Base-by-base conservation (phyloP, 2,329 filamentous ascomycete genomes). In the Venturia oleaginea region DNA sequence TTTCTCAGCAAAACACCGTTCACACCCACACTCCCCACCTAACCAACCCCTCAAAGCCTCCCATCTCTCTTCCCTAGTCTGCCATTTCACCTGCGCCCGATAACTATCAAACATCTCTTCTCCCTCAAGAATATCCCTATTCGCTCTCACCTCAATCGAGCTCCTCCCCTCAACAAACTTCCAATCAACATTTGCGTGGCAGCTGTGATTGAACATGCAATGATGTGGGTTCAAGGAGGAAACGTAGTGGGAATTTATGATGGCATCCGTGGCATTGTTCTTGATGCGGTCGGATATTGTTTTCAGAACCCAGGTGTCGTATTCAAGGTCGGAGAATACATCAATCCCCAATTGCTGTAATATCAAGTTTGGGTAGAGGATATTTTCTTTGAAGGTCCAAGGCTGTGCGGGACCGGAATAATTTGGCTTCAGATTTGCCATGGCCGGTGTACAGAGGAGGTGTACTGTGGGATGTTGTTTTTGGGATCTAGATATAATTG, bases 241-340 rank as follows among this genome's bases (percentile, higher is more conserved):
- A 15, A 19, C 22, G 30, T 34, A 55, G 5, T 55, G 13, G 51
- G 5, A 4, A 19, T 22, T 19, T 17, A 19, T 15, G 6, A 30
- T 27, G 15, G 22, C 24, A 3, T 34, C 22, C 5, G 24, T 5
- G n/a, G 51, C 51, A 17, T 13, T 55, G 51, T 55, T 27, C 22
- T 55, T 55, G 22, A 55, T 55, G 22, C 51, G 51, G 24, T 27
- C 51, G 4, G 13, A 15, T 27, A 55, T 30, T 27, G 24, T 30
- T 34, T 55, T 27, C 5, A 55, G 5, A 15, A 13, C 51, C 51
- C 51, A 55, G 22, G 51, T 55, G 51, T 27, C 51, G 22, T 6
- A 55, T 5, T 22, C 13, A 15, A 55, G 17, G 30, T 71, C 66
- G 22, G 8, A 15, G 51, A 55, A 55, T 6, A 55, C 24, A 34